Evolutionary conservation across 1,139 yeast species (phyloP), one percentile per base, ranked within the genome.

Genomic region (Pichia sp.): DNA sequence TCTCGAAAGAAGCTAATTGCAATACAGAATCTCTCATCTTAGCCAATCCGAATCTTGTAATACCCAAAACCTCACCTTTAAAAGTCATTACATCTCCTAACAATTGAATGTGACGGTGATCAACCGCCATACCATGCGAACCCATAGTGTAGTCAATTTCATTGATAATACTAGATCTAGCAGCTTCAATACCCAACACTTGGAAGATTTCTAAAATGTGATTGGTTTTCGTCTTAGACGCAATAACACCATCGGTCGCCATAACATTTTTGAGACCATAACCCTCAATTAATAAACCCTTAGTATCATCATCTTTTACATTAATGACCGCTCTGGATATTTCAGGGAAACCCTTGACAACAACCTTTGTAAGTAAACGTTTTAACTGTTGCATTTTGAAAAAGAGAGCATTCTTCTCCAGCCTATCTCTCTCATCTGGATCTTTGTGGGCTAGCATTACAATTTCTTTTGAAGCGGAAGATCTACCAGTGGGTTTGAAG

Each of bases 71-170:
- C 69, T 95, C 99, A 57, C 99, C 99, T 74, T 93, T 95, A 71
- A 90, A 95, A 0, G 98, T 90, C 99, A 95, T 95, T 55, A 95
- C 99, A 70, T 95, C 99, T 60, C 99, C 99, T 60, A 95, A 75
- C 52, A 95, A 76, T 74, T 93, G 99, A 70, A 95, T 90, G 73
- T 95, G 99, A 77, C 99, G 96, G 60, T 99, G 99, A 77, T 95
- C 99, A 56, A 95, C 98, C 70, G 96, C 89, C 99, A 95, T 95
- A 72, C 99, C 99, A 77, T 95, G 99, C 72, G 90, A 90, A 71
- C 96, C 85, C 99, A 95, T 95, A 55, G 99, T 95, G 67, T 92
- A 90, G 70, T 90, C 96, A 70, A 95, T 93, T 75, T 95, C 99
- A 61, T 85, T 85, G 67, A 93, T 87, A 69, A 95, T 95, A 62